phyloP scores from a whole-genome alignment of 352 stramenopile species.

The Pythium biforme region DNA sequence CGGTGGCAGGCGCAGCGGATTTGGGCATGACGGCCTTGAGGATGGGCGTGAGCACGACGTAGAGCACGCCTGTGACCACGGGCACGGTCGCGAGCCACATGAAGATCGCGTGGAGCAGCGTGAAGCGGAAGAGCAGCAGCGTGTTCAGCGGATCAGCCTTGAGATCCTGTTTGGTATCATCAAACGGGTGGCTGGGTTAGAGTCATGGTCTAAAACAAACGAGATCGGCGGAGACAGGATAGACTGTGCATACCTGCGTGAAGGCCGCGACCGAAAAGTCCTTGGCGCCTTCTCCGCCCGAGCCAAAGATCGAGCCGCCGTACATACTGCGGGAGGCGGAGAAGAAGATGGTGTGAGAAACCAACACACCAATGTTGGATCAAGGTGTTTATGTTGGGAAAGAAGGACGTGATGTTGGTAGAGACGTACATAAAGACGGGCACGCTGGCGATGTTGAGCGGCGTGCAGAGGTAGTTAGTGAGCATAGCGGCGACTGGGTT shows the following conservation, averaged over 20 bases:
- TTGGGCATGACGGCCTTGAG: conserved; percentile 70
- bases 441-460: conserved; percentile 73
- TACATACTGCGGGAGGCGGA: conserved; percentile 54
- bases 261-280: conserved; percentile 73
- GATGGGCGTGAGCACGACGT: conserved; percentile 64
- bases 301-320: conserved; percentile 47
- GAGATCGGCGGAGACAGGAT: not conserved
- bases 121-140: conserved; percentile 77
- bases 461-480: conserved; percentile 79
- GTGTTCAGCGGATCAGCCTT: conserved; percentile 75
- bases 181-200: too few species aligned
- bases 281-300: conserved; percentile 36
- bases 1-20: conserved; percentile 11
- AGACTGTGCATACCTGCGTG: conserved; percentile 35
- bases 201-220: not conserved
- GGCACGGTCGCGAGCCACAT: conserved; percentile 71
- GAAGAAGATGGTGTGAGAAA: too few species aligned
- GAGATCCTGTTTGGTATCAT: conserved; percentile 35
- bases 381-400: too few species aligned
- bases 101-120: conserved; percentile 75
- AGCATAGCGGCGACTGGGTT: conserved; percentile 83
- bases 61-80: conserved; percentile 60
- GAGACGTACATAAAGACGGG: conserved; percentile 67
- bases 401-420: too few species aligned
- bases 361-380: too few species aligned